Conservation (phyloP, 108 stramenopile species). For the Cyclotella atomus region DNA sequence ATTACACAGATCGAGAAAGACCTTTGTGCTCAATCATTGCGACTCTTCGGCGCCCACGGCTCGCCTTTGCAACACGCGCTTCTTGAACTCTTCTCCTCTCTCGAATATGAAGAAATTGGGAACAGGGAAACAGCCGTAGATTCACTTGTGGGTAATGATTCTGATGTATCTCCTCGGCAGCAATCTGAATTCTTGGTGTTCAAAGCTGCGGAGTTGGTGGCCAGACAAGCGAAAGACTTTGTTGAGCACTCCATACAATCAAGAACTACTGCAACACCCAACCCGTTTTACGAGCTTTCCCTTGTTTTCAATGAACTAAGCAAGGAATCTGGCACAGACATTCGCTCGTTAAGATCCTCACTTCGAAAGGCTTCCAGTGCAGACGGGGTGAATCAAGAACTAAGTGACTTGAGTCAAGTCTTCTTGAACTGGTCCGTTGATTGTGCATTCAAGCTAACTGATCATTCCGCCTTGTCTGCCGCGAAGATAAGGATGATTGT, state of each 20-base stretch:
- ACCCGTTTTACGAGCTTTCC: slow-evolving; percentile 43
- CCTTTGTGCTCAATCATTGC: slow-evolving; percentile 23
- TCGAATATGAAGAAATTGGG: slow-evolving; percentile 28
- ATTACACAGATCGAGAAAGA: slow-evolving; percentile 24
- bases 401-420: slow-evolving; percentile 49
- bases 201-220: slow-evolving; percentile 35
- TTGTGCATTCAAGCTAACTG: slow-evolving; percentile 35
- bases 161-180: slow-evolving; percentile 16
- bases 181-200: slow-evolving; percentile 34
- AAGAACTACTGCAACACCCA: too few relatives aligned
- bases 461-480: not conserved
- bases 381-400: slow-evolving; percentile 43
- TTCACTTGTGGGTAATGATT: not conserved
- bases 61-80: slow-evolving; percentile 6
- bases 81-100: slow-evolving; percentile 15
- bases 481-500: slow-evolving; percentile 21
- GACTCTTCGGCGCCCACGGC: slow-evolving; percentile 4
- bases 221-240: slow-evolving; percentile 26
- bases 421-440: slow-evolving; percentile 59
- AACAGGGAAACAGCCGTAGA: not conserved
- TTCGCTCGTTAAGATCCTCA: slow-evolving; percentile 44
- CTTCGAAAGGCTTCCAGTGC: slow-evolving; percentile 17
- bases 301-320: slow-evolving; percentile 48
- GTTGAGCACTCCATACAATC: slow-evolving; percentile 10
- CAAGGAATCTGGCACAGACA: slow-evolving; percentile 41